phyloP scores from a whole-genome alignment of 2,329 filamentous ascomycete species.

The Chrysosporium keratinophilum region DNA sequence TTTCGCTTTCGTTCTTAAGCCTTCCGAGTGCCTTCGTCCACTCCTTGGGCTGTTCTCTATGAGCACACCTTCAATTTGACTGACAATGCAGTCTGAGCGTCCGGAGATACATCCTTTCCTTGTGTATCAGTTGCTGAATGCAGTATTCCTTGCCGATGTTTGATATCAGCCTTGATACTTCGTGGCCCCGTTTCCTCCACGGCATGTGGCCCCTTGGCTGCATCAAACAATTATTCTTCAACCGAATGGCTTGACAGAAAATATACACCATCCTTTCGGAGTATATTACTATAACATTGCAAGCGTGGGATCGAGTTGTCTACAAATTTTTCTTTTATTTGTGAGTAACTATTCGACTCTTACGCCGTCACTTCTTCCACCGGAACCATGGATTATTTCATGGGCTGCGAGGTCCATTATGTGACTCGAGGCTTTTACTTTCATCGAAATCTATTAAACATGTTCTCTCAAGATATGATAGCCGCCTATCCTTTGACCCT shows the following conservation, averaged over 20 bases:
- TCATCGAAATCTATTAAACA: slow-evolving; percentile 12
- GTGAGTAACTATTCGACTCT: slow-evolving; percentile 5
- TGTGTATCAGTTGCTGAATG: not conserved
- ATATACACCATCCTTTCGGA: not conserved
- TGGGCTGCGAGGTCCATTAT: slow-evolving; percentile 6
- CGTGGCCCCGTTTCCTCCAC: not conserved
- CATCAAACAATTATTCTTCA: not conserved
- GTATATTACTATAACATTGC: slow-evolving; percentile 3
- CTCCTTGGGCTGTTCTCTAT: not conserved
- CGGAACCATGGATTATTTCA: not conserved
- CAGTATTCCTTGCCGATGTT: slow-evolving; percentile 11
- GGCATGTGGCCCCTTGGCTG: not conserved
- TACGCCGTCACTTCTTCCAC: not conserved
- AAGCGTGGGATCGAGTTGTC: not conserved
- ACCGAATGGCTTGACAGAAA: not conserved
- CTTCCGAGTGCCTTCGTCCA: not conserved
- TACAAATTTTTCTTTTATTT: not conserved
- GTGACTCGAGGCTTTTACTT: slow-evolving; percentile 2
- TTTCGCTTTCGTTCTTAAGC: slow-evolving; percentile 6
- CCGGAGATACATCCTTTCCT: not conserved
- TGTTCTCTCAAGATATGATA: slow-evolving; percentile 10
- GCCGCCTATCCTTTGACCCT: slow-evolving; percentile 8
- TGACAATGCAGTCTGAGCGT: not conserved
- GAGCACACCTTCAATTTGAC: not conserved
- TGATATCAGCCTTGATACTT: not conserved